phyloP scores from a whole-genome alignment of 2,329 filamentous ascomycete species.

The Colletotrichum endophyticum region DNA sequence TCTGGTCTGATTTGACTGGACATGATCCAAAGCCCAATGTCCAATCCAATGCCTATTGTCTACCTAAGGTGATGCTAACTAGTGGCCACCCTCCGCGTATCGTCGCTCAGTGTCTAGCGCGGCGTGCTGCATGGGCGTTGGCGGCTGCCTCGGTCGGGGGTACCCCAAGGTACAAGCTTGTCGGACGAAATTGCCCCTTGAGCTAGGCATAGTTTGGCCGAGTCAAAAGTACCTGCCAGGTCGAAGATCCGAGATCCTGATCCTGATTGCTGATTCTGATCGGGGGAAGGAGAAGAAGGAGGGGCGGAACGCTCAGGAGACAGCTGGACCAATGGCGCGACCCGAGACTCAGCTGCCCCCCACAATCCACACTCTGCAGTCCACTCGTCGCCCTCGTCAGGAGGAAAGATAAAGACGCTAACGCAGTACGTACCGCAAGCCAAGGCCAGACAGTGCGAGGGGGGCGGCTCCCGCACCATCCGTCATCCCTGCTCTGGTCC shows the following conservation, averaged over 20 bases:
- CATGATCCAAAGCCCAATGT: background rate
- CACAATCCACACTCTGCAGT: background rate
- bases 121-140: background rate
- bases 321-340: background rate
- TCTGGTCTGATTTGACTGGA: background rate
- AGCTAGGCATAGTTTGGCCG: background rate
- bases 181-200: background rate
- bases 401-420: background rate
- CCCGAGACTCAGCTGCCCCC: background rate
- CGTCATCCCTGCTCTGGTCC: background rate
- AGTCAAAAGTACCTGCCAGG: background rate
- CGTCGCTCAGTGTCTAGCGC: background rate
- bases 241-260: conserved; percentile 19
- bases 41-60: too few relatives aligned
- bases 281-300: background rate
- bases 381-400: background rate
- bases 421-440: background rate
- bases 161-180: conserved; percentile 2
- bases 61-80: background rate
- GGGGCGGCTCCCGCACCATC: background rate
- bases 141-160: background rate
- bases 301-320: background rate
- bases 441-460: background rate
- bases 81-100: background rate
- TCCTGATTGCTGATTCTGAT: conserved; percentile 12